These are phyloP conservation scores for Penicillium brevicompactum DNA, from an alignment of 2,329 filamentous ascomycete species.

Conservation along the genomic window DNA sequence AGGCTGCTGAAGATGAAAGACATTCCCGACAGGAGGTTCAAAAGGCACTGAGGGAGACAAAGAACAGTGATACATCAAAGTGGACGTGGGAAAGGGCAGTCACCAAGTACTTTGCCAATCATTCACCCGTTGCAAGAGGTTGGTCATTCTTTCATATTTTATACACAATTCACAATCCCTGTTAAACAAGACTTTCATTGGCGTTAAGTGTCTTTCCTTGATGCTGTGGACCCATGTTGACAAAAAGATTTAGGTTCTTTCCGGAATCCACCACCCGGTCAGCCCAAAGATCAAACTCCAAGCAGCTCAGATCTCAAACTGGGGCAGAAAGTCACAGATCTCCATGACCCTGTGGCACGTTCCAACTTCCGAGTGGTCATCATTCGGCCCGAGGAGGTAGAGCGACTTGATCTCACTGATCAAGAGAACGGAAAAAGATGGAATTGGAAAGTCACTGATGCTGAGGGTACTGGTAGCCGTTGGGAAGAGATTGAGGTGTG, in stretches of 20 bases:
- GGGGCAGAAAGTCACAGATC: slow-evolving; percentile 67
- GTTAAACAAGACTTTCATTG: too few relatives aligned
- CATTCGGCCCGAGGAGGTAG: slow-evolving; percentile 78
- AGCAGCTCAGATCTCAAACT: slow-evolving; percentile 49
- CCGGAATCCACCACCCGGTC: slow-evolving; percentile 70
- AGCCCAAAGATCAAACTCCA: slow-evolving; percentile 57
- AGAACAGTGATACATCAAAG: slow-evolving; percentile 32
- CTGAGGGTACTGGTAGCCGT: slow-evolving; percentile 42
- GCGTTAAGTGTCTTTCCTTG: too few relatives aligned
- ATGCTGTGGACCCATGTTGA: slow-evolving; percentile 3
- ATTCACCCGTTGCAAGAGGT: slow-evolving; percentile 78
- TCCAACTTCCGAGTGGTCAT: slow-evolving; percentile 83
- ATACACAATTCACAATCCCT: neutral
- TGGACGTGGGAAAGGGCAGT: slow-evolving; percentile 83
- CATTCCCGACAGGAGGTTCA: slow-evolving; percentile 58
- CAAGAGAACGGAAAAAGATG: slow-evolving; percentile 65
- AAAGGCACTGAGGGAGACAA: slow-evolving; percentile 55
- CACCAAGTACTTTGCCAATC: slow-evolving; percentile 86
- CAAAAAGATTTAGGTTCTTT: slow-evolving; percentile 59
- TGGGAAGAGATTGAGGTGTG: slow-evolving; percentile 71
- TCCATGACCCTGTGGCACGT: slow-evolving; percentile 70
- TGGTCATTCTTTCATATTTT: slow-evolving; percentile 21
- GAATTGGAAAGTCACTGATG: slow-evolving; percentile 63
- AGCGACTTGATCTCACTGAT: slow-evolving; percentile 71
- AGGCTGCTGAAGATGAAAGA: slow-evolving; percentile 49